Evolutionary conservation across 179 eudicot genomes (phyloP).

Genomic region (Beta macrorhiza): DNA sequence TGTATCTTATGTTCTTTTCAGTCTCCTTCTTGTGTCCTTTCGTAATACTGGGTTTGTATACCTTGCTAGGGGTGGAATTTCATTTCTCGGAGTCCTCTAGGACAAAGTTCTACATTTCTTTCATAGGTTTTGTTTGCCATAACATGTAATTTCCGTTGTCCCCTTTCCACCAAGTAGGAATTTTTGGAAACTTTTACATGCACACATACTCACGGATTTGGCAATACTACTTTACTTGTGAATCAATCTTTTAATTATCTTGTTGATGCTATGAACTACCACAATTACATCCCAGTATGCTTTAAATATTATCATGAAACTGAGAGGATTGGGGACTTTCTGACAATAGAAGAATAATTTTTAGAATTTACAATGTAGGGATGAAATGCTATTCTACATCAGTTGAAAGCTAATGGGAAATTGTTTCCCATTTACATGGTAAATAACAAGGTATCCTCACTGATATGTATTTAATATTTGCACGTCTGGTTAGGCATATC

Average conservation of each 20-base stretch:
- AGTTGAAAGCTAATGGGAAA: background rate
- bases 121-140: background rate
- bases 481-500: conserved; percentile 21
- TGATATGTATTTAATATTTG: background rate
- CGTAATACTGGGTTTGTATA: background rate
- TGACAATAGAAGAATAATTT: background rate
- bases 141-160: too few relatives aligned
- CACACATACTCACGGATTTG: background rate
- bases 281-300: background rate
- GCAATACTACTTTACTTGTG: background rate
- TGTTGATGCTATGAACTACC: background rate
- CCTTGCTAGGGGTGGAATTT: background rate
- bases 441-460: background rate
- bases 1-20: background rate
- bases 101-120: background rate
- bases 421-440: background rate
- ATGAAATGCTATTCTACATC: background rate
- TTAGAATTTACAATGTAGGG: background rate
- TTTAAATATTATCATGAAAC: background rate
- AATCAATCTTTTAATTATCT: background rate
- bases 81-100: background rate
- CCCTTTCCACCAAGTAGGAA: background rate
- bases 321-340: background rate
- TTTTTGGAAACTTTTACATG: background rate
- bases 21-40: background rate